These are phyloP conservation scores for Fusarium marasasianum DNA, from an alignment of 2,329 filamentous ascomycete genomes.

Conservation along the genomic window DNA sequence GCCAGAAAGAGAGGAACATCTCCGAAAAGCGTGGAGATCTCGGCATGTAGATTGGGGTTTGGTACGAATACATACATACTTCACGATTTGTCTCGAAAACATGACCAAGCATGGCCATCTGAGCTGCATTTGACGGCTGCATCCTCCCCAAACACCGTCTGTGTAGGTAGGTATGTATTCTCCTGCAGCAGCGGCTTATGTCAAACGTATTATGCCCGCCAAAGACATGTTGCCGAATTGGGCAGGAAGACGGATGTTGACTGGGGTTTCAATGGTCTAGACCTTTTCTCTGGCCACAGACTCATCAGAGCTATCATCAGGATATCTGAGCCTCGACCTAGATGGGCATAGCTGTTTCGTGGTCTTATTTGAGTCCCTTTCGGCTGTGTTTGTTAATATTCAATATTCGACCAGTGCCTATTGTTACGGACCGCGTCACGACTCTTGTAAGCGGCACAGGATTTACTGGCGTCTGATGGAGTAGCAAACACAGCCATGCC, in stretches of 20 bases:
- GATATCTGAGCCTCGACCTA: background rate
- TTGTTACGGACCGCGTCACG: background rate
- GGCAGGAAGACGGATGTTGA: constrained; percentile 33
- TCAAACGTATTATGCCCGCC: constrained; percentile 19
- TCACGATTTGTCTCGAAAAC: background rate
- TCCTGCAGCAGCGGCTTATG: constrained; percentile 39
- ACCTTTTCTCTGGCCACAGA: constrained; percentile 10
- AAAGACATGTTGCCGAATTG: constrained; percentile 31
- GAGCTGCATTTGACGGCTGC: constrained; percentile 8
- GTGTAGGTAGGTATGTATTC: constrained; percentile 11
- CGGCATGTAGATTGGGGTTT: background rate
- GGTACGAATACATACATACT: background rate
- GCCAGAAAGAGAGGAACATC: background rate
- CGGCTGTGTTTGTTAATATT: background rate
- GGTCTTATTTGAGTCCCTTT: background rate
- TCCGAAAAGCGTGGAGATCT: background rate
- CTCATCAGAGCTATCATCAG: constrained; percentile 5
- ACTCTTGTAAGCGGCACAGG: constrained; percentile 12
- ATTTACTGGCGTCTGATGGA: constrained; percentile 18
- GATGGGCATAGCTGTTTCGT: background rate
- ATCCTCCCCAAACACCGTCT: constrained; percentile 25
- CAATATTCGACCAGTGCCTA: background rate
- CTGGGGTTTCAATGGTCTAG: constrained; percentile 35
- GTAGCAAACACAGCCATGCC: constrained; percentile 28
- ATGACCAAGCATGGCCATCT: background rate